phyloP scores from a whole-genome alignment of 2,329 filamentous ascomycete genomes.

The Xylariales sp. region DNA sequence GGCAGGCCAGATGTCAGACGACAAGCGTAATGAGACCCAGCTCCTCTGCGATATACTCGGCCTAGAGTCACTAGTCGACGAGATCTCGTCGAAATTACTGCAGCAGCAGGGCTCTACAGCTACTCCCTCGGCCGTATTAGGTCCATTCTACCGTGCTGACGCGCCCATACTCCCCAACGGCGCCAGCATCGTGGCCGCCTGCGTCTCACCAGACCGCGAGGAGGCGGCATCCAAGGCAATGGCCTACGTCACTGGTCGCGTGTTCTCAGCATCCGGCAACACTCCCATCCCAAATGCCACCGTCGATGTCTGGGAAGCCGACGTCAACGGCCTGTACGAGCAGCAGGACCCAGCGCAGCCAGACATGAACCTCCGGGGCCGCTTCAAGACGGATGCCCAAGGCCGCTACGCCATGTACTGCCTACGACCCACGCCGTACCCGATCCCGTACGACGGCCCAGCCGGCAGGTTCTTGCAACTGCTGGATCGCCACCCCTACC shows the following conservation, averaged over 20 bases:
- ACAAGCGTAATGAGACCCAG: slow-evolving; percentile 63
- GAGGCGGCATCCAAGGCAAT: slow-evolving; percentile 58
- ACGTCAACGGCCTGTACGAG: slow-evolving; percentile 66
- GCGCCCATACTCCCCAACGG: slow-evolving; percentile 68
- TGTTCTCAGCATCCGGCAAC: slow-evolving; percentile 54
- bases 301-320: slow-evolving; percentile 77
- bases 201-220: slow-evolving; percentile 33
- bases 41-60: slow-evolving; percentile 64
- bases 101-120: slow-evolving; percentile 37
- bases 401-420: slow-evolving; percentile 62
- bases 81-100: slow-evolving; percentile 65
- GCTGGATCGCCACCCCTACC: slow-evolving; percentile 51
- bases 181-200: slow-evolving; percentile 55
- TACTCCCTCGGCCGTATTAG: slow-evolving; percentile 75
- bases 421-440: slow-evolving; percentile 54
- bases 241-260: slow-evolving; percentile 49
- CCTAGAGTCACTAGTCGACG: slow-evolving; percentile 74
- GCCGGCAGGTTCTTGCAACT: slow-evolving; percentile 45
- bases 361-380: slow-evolving; percentile 70
- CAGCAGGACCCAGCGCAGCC: slow-evolving; percentile 68
- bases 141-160: slow-evolving; percentile 77
- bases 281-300: slow-evolving; percentile 60
- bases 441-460: slow-evolving; percentile 47
- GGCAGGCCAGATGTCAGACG: slow-evolving; percentile 58
- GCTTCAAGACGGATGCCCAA: slow-evolving; percentile 61